phyloP scores from a whole-genome alignment of 257 asterid species.

The Paraleonurus japonicus region DNA sequence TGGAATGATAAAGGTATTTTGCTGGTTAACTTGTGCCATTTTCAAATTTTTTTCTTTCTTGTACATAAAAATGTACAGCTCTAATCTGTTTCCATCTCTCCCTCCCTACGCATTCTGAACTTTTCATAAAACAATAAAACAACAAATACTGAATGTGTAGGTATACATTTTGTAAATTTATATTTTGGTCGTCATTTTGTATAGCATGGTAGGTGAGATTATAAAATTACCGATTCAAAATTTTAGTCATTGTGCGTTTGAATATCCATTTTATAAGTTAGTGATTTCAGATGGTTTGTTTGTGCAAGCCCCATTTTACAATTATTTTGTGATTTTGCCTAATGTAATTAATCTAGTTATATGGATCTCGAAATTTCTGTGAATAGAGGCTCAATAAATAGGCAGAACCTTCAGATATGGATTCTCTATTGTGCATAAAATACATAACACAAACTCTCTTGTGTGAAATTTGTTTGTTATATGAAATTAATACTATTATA shows the following conservation, averaged over 20 bases:
- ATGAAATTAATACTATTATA: no score
- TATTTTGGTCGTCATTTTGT: slow-evolving; percentile 22
- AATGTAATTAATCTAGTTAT: background rate
- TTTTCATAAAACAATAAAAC: background rate
- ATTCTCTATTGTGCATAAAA: no score
- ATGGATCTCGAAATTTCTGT: background rate
- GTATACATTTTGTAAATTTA: slow-evolving; percentile 28
- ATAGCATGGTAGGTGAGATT: slow-evolving; percentile 21
- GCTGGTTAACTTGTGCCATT: slow-evolving; percentile 13
- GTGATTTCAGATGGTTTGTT: background rate
- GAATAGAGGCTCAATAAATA: background rate
- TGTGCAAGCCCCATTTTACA: background rate
- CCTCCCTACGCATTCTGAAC: slow-evolving; percentile 1
- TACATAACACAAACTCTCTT: no score
- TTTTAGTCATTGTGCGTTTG: background rate
- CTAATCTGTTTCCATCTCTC: slow-evolving; percentile 10
- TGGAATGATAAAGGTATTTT: slow-evolving; percentile 16
- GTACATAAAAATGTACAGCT: slow-evolving; percentile 48
- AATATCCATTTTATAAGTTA: background rate
- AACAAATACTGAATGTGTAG: slow-evolving; percentile 19
- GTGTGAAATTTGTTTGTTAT: no score
- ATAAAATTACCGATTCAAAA: background rate
- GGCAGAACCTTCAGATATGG: background rate
- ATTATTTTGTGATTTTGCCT: background rate
- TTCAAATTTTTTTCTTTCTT: slow-evolving; percentile 19